Evolutionary conservation across 345 rosid genomes (phyloP), one percentile per base, ranked within the genome.

Genomic region (Lumnitzera racemosa): DNA sequence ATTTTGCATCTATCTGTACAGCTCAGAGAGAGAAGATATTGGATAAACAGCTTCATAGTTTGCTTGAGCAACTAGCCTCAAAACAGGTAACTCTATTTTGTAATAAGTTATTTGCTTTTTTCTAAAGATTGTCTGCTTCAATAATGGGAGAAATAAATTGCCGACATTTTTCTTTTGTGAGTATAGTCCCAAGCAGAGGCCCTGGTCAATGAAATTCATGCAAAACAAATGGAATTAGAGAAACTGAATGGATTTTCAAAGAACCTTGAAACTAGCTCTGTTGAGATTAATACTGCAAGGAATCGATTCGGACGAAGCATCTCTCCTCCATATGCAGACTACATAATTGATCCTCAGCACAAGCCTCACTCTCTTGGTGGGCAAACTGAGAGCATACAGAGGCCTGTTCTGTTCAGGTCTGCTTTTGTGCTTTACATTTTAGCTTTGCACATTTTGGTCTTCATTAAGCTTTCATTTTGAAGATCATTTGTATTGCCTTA

Each of bases 11-110:
- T 23, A 54, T 15, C 51, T 49, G 67, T 68, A 68, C 86, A 89
- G 96, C 79, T 67, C 97, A 94, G 67, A 88, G 96, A 75, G 97
- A 89, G 75, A 89, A 92, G 82, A 78, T 77, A 70, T 71, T 92
- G 75, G 90, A 92, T 62, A 89, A 84, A 77, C 99, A 89, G 70
- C 94, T 89, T 60, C 97, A 89, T 55, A 81, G 87, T 74, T 75
- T 83, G 57, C 81, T 94, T 58, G 97, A 94, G 80, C 99, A 94
- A 80, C 78, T 87, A 67, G 97, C 84, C 56, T 81, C 73, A 58
- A 90, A 94, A 63, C 97, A 94, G 90, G 99, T 94, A 49, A 50
- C 15, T 48, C 17, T 64, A 47, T 13, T 1, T 65, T 24, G 46
- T 20, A 41, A 43, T 23, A 59, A 27, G 13, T 69, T 48, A 46